These are phyloP conservation scores for Auricularia heimuer DNA, from an alignment of 768 basidiomycete species.

Conservation along the genomic window DNA sequence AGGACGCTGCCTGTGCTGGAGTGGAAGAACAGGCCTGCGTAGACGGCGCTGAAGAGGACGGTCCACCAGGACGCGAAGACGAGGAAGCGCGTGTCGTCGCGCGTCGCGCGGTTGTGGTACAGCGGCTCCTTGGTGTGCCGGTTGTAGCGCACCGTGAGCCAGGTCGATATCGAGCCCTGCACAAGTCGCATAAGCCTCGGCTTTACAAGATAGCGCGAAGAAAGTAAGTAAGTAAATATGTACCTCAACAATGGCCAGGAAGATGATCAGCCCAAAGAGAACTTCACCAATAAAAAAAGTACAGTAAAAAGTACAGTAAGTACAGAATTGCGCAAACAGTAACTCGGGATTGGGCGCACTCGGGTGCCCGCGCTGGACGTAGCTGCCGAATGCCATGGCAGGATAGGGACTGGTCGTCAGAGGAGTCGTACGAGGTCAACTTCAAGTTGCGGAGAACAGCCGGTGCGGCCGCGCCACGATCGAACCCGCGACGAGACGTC, in stretches of 20 bases:
- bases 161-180: constrained; percentile 63
- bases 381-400: constrained; percentile 29
- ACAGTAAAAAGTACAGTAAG: constrained; percentile 6
- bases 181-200: no score
- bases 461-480: no score
- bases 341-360: constrained; percentile 26
- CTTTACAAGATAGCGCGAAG: no score
- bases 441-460: not conserved
- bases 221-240: no score
- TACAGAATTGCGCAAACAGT: not conserved
- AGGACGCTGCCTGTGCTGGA: constrained; percentile 37
- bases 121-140: constrained; percentile 31
- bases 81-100: constrained; percentile 55
- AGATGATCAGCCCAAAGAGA: constrained; percentile 43
- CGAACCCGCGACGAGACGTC: no score
- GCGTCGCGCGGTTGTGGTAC: constrained; percentile 36
- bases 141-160: constrained; percentile 57
- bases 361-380: constrained; percentile 45
- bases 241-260: constrained; percentile 61
- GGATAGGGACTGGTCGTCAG: not conserved
- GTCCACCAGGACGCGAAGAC: constrained; percentile 72
- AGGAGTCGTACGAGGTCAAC: not conserved
- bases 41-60: constrained; percentile 40
- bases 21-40: constrained; percentile 45
- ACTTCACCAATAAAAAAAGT: constrained; percentile 21